Evolutionary conservation across 306 rosid species (phyloP).

Genomic region (Astragalus membranaceus): DNA sequence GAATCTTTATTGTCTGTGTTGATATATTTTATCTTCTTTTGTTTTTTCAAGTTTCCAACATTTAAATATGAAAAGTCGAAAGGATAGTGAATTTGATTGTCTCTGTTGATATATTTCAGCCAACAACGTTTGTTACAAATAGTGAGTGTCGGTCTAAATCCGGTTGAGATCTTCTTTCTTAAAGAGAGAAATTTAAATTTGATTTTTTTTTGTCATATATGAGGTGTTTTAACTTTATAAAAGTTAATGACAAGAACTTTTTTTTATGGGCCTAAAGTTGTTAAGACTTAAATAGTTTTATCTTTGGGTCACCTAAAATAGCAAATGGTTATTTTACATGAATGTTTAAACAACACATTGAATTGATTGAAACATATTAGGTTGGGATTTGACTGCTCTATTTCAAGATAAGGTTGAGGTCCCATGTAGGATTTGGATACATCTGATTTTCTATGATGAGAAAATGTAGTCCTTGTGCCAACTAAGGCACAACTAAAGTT

Average conservation of each 20-base stretch:
- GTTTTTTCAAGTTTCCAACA: slow-evolving; percentile 9
- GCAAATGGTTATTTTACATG: background rate
- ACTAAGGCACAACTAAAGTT: too few species aligned
- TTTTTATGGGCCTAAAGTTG: too few species aligned
- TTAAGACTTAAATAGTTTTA: too few species aligned
- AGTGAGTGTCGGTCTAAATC: too few species aligned
- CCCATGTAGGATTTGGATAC: background rate
- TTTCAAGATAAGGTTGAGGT: slow-evolving; percentile 14
- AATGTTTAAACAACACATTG: background rate
- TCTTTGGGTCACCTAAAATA: background rate
- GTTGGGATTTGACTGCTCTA: slow-evolving; percentile 1
- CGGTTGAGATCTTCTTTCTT: too few species aligned
- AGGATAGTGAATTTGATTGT: background rate
- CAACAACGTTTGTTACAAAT: background rate
- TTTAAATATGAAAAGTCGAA: background rate
- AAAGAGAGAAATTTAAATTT: too few species aligned
- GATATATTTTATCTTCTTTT: background rate
- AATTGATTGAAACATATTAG: slow-evolving; percentile 1
- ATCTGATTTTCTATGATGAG: too few species aligned
- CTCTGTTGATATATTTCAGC: too few species aligned
- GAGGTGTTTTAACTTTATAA: too few species aligned
- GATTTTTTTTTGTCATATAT: too few species aligned
- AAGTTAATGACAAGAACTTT: background rate
- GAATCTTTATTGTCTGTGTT: slow-evolving; percentile 15
- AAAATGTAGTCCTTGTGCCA: too few species aligned